phyloP scores from a whole-genome alignment of 805 yeast genomes.

The Ogataea corticis region DNA sequence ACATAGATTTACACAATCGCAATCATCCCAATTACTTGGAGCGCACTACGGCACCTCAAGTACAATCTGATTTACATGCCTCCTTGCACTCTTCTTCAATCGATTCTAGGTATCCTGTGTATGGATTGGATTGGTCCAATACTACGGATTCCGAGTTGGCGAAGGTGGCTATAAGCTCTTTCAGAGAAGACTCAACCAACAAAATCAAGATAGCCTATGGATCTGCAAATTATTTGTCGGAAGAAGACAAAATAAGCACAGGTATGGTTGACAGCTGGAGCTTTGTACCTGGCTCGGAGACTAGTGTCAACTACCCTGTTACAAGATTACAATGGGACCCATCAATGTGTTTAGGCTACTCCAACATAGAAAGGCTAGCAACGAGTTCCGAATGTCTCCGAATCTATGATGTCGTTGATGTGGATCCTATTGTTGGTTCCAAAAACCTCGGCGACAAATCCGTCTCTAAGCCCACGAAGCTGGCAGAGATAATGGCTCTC shows the following conservation, averaged over 20 bases:
- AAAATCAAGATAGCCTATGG: slow-evolving; percentile 55
- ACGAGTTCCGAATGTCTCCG: slow-evolving; percentile 73
- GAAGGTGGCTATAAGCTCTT: slow-evolving; percentile 69
- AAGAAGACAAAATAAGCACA: slow-evolving; percentile 25
- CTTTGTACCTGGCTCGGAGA: slow-evolving; percentile 51
- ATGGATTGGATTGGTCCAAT: slow-evolving; percentile 52
- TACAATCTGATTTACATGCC: slow-evolving; percentile 9
- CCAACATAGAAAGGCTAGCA: slow-evolving; percentile 49
- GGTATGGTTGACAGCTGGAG: slow-evolving; percentile 36
- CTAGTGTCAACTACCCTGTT: slow-evolving; percentile 62
- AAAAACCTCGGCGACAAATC: slow-evolving; percentile 3
- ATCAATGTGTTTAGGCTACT: slow-evolving; percentile 30
- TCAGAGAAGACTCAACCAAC: slow-evolving; percentile 75
- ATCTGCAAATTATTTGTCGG: slow-evolving; percentile 19
- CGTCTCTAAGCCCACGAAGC: slow-evolving; percentile 10
- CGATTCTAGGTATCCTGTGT: slow-evolving; percentile 51
- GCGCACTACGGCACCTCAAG: slow-evolving; percentile 7
- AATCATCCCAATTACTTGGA: background rate
- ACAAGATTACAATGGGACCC: slow-evolving; percentile 79
- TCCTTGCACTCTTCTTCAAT: slow-evolving; percentile 40
- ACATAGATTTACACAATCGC: background rate
- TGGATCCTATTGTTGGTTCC: slow-evolving; percentile 10
- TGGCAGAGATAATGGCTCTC: slow-evolving; percentile 43
- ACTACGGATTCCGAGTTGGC: slow-evolving; percentile 39
- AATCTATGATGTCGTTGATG: slow-evolving; percentile 37